A percentile compares a stretch with the other conserved stretches of the same genome.
Evolutionary conservation across 2,329 filamentous ascomycete genomes (phyloP).

Genomic region (Botryotinia calthae): DNA sequence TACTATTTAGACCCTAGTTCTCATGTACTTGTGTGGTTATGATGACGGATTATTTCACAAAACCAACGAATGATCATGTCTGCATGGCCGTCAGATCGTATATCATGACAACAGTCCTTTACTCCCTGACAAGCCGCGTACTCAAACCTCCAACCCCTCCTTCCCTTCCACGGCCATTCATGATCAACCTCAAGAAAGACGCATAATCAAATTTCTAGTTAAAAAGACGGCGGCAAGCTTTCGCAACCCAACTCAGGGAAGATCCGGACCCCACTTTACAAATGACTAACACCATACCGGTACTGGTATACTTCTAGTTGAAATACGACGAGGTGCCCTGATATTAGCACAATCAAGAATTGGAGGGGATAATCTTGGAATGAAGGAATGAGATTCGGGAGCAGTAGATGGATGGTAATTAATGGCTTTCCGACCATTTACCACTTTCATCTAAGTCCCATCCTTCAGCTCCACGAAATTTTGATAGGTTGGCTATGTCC

Average conservation of each 20-base stretch:
- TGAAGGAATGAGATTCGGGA: neutral
- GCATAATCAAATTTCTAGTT: neutral
- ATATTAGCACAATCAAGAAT: neutral
- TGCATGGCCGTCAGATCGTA: neutral
- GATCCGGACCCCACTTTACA: slow-evolving; percentile 17
- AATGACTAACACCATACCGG: neutral
- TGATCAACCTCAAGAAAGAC: neutral
- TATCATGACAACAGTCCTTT: neutral
- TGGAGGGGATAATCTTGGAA: neutral
- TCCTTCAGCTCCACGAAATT: neutral
- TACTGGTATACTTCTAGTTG: neutral
- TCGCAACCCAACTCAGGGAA: slow-evolving; percentile 8
- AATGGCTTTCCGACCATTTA: neutral
- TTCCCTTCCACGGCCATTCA: neutral
- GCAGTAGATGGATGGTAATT: neutral
- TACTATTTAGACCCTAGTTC: neutral
- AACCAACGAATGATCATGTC: slow-evolving; percentile 8
- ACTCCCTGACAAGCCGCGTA: neutral
- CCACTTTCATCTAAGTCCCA: neutral
- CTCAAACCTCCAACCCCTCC: neutral
- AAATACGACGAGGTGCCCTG: neutral
- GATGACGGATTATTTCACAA: neutral
- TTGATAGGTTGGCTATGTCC: neutral
- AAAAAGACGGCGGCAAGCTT: slow-evolving; percentile 8
- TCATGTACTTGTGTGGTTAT: neutral